Conservation (phyloP, 345 rosid genomes). For the Salix exigua region DNA sequence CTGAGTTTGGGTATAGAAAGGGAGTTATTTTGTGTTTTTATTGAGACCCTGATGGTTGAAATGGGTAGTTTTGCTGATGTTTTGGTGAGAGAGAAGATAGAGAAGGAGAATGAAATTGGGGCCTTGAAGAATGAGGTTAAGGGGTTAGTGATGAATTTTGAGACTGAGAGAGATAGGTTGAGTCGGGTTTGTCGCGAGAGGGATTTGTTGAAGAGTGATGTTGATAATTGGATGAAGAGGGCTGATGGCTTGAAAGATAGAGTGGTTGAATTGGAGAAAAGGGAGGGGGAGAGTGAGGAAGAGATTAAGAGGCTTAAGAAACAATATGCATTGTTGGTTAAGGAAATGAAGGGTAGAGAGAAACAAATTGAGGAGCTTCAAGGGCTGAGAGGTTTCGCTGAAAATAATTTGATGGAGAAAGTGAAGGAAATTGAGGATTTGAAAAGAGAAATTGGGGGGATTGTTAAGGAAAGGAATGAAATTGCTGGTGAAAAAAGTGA, state of each 20-base stretch:
- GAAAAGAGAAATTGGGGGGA: constrained; percentile 28
- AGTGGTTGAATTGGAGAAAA: constrained; percentile 38
- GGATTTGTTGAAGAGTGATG: constrained; percentile 33
- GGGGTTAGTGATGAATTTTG: constrained; percentile 27
- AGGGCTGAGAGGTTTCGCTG: constrained; percentile 32
- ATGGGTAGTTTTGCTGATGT: constrained; percentile 28
- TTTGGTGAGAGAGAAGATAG: constrained; percentile 32
- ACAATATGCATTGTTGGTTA: constrained; percentile 25
- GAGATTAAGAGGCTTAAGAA: constrained; percentile 32
- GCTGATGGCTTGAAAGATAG: constrained; percentile 28
- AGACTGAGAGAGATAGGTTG: constrained; percentile 31
- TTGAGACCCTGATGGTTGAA: constrained; percentile 40
- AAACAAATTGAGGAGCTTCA: constrained; percentile 18
- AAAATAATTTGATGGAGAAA: constrained; percentile 28
- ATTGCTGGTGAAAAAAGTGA: constrained; percentile 32
- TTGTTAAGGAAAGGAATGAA: constrained; percentile 37
- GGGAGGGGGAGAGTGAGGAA: constrained; percentile 25
- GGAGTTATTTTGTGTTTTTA: constrained; percentile 30
- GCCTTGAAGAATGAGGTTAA: constrained; percentile 30
- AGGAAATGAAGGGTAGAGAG: constrained; percentile 33
- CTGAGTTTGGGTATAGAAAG: constrained; percentile 42
- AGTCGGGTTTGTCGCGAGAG: constrained; percentile 37
- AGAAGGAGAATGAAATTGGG: constrained; percentile 35
- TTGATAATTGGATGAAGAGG: constrained; percentile 32
- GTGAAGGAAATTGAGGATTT: constrained; percentile 29